A percentile compares a stretch with the other conserved stretches of the same genome.
phyloP scores from a whole-genome alignment of 1,284 basidiomycete genomes.

The Ceratobasidium theobromae region DNA sequence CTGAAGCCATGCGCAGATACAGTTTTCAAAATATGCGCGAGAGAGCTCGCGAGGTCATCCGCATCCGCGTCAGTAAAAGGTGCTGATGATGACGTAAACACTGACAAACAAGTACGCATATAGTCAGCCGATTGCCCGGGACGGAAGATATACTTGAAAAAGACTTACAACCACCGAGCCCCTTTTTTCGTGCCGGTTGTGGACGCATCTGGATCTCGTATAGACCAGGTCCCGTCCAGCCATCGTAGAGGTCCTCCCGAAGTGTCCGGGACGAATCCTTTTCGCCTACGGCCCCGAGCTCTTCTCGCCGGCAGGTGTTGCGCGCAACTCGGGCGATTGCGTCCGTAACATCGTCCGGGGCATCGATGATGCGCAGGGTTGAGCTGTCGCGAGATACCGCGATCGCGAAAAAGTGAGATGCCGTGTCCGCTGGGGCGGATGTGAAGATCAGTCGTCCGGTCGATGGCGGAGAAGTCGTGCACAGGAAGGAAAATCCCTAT shows the following conservation, averaged over 20 bases:
- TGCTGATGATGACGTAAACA: constrained; percentile 8
- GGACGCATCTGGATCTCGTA: constrained; percentile 29
- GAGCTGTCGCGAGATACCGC: constrained; percentile 27
- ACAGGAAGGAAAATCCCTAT: constrained; percentile 29
- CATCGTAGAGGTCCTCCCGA: constrained; percentile 23
- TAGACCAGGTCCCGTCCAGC: constrained; percentile 19
- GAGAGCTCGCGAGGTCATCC: constrained; percentile 27
- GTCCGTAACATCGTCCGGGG: constrained; percentile 26
- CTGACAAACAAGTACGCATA: constrained; percentile 22
- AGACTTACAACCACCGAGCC: constrained; percentile 16
- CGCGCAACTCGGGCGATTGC: constrained; percentile 28
- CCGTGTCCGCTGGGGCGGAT: constrained; percentile 16
- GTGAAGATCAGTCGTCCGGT: constrained; percentile 27
- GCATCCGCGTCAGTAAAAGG: constrained; percentile 24
- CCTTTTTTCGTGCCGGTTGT: constrained; percentile 16
- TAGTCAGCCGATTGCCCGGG: constrained; percentile 3
- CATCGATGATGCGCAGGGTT: constrained; percentile 29
- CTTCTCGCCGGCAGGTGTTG: constrained; percentile 22
- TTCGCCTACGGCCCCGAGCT: constrained; percentile 17
- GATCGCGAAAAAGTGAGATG: constrained; percentile 29
- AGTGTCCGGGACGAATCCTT: constrained; percentile 15
- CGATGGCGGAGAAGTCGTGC: constrained; percentile 28
- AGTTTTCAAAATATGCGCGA: constrained; percentile 26
- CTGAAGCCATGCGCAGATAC: constrained; percentile 29
- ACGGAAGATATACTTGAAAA: not conserved